Percentiles rank a stretch among this genome's conserved stretches.
phyloP scores from a whole-genome alignment of 2,329 filamentous ascomycete species.

The Gnomoniopsis sp. region DNA sequence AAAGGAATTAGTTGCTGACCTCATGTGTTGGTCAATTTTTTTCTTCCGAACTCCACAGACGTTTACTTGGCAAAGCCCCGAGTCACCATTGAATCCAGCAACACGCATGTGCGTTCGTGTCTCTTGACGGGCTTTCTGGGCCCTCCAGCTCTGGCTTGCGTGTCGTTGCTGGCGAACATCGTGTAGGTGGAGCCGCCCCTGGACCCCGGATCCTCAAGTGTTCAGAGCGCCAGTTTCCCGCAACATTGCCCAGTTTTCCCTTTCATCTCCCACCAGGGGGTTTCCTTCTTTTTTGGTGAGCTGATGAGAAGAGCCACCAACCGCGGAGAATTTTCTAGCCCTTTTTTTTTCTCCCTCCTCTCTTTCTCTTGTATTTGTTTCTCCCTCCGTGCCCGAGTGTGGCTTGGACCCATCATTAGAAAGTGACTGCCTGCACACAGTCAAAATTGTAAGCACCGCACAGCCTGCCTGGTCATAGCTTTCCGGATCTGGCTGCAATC shows the following conservation, averaged over 20 bases:
- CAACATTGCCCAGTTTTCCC: neutral
- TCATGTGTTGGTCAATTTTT: too few species aligned
- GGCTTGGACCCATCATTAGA: conserved; percentile 5
- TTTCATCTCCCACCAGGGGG: conserved; percentile 6
- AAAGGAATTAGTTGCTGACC: too few species aligned
- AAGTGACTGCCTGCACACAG: conserved; percentile 1
- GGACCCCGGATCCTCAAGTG: conserved; percentile 6
- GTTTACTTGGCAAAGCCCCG: neutral
- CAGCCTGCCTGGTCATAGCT: neutral
- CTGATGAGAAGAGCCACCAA: neutral
- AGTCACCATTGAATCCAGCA: neutral
- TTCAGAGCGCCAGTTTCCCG: conserved; percentile 6
- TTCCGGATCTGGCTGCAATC: neutral
- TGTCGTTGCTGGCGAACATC: conserved; percentile 9
- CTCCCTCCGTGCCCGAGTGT: too few species aligned
- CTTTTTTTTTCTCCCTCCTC: neutral
- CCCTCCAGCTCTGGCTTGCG: conserved; percentile 9
- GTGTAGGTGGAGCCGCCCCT: conserved; percentile 15
- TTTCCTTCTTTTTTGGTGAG: too few species aligned
- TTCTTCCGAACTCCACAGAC: neutral
- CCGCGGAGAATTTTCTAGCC: neutral
- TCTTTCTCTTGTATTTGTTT: too few species aligned
- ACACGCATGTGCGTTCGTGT: neutral
- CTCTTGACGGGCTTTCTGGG: neutral
- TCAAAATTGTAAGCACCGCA: neutral